A percentile compares a stretch with the other conserved stretches of the same genome.
Conservation (phyloP, 176 grass and related monocot genomes). For the Oryza longistaminata region DNA sequence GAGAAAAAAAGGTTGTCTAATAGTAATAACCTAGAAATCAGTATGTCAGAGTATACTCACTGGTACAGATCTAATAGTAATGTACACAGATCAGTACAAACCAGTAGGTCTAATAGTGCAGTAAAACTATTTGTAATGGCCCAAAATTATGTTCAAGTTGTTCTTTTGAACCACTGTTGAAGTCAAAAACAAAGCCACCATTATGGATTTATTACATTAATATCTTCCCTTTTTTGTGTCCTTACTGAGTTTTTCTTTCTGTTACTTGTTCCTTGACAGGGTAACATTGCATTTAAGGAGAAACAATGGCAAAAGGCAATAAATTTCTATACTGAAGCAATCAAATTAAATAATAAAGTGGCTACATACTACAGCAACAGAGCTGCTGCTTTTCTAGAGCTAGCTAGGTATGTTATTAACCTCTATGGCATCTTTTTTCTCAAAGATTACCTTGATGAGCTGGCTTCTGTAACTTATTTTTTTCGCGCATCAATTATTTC, state of each 20-base stretch:
- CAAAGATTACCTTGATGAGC: neutral
- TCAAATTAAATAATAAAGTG: conserved; percentile 82
- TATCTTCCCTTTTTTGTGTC: neutral
- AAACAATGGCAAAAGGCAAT: conserved; percentile 92
- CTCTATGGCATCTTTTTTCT: neutral
- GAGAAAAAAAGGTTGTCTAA: neutral
- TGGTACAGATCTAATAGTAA: neutral
- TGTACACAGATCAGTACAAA: no score
- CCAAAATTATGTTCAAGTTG: conserved; percentile 10
- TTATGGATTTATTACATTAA: neutral
- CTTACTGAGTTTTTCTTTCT: conserved; percentile 17
- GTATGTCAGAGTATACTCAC: neutral
- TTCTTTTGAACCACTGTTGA: neutral
- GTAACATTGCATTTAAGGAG: conserved; percentile 90
- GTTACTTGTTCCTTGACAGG: conserved; percentile 45
- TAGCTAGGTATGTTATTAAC: conserved; percentile 52
- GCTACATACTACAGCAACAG: conserved; percentile 96
- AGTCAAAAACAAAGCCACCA: neutral
- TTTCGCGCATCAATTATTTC: neutral
- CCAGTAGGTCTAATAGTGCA: neutral
- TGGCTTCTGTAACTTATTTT: conserved; percentile 20
- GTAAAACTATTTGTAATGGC: conserved; percentile 16
- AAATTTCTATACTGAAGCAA: conserved; percentile 89
- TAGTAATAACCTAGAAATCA: neutral
- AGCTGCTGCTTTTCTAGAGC: conserved; percentile 90